Conservation (phyloP, 192 early-diverging fungal genomes). For the Globomyces pollinis-pini region DNA sequence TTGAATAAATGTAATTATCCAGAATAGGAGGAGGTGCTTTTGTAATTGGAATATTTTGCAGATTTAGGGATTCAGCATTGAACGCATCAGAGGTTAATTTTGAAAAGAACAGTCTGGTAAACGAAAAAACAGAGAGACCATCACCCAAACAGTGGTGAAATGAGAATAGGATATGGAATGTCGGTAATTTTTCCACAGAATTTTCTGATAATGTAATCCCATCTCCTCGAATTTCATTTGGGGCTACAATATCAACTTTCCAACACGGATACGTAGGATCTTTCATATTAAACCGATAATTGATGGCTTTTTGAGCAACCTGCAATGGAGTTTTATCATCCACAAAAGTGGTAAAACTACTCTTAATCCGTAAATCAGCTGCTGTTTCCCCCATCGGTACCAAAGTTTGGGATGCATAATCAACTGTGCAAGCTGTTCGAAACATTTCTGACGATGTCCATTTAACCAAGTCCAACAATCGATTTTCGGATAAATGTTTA, state of each 20-base stretch:
- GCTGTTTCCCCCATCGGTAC: conserved; percentile 28
- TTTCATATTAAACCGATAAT: conserved; percentile 35
- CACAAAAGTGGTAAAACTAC: conserved; percentile 5
- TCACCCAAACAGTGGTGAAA: conserved; percentile 45
- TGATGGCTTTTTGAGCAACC: conserved; percentile 24
- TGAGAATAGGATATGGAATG: conserved; percentile 35
- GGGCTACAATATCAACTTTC: conserved; percentile 26
- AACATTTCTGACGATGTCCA: conserved; percentile 31
- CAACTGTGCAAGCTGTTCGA: conserved; percentile 26
- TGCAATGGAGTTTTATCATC: neutral
- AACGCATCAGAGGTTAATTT: conserved; percentile 10
- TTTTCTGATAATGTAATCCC: neutral
- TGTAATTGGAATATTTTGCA: conserved; percentile 18
- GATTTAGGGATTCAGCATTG: conserved; percentile 13
- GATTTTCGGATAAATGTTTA: neutral
- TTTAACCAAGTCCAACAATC: conserved; percentile 30
- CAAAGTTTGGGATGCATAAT: conserved; percentile 22
- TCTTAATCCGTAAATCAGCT: conserved; percentile 17
- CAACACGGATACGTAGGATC: conserved; percentile 27
- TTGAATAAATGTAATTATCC: conserved; percentile 36
- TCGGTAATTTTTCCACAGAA: neutral
- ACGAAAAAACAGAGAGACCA: conserved; percentile 35
- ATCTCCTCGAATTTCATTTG: conserved; percentile 18
- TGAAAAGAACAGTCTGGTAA: conserved; percentile 23
- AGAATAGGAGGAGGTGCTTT: conserved; percentile 27